Evolutionary conservation across 495 filamentous ascomycete genomes (phyloP), one percentile per base, ranked within the genome.

Genomic region (Glutinoglossum americanum): DNA sequence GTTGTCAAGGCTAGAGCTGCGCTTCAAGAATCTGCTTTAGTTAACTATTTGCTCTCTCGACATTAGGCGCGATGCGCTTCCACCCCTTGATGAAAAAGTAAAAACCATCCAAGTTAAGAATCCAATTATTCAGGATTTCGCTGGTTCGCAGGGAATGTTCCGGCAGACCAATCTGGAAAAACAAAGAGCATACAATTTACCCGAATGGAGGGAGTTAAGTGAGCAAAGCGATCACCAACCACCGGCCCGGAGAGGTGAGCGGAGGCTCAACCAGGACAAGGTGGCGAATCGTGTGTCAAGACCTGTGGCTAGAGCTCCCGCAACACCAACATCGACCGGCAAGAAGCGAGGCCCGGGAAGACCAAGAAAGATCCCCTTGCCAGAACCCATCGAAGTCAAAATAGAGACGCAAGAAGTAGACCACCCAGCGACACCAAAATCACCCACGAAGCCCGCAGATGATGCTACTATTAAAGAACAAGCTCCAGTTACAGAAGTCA

Each of bases 41-140:
- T 33, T 57, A 45, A 56, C 35, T 27, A 41, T 32, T 53, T 53
- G 4, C 11, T 1, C 30, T 53, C 49, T 26, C 26, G 39, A 59
- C 41, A 9, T 28, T 60, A 87, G 83, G 83, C 70, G 74, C 63
- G 83, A 88, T 60, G 70, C 79, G 26, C 80, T 90, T 26, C 83
- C 86, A 21, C 67, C 76, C 33, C 80, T 96, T 60, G 80, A 92
- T 62, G 84, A 96, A 62, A 75, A 82, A 57, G 79, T 98, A 59
- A 96, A 95, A 69, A 82, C 82, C 55, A 85, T 98, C 65, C 83
- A 81, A 59, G 87, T 96, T 63, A 92, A 88, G 73, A 93, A 97
- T 61, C 92, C 92, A 10, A 97, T 98, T 67, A 92, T 85, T 65
- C 92, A 98, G 65, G 92, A 98, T 62, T 97, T 97, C 66, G 87